Base-by-base conservation (phyloP, 139 green algal genomes). In the Closterium sp. region DNA sequence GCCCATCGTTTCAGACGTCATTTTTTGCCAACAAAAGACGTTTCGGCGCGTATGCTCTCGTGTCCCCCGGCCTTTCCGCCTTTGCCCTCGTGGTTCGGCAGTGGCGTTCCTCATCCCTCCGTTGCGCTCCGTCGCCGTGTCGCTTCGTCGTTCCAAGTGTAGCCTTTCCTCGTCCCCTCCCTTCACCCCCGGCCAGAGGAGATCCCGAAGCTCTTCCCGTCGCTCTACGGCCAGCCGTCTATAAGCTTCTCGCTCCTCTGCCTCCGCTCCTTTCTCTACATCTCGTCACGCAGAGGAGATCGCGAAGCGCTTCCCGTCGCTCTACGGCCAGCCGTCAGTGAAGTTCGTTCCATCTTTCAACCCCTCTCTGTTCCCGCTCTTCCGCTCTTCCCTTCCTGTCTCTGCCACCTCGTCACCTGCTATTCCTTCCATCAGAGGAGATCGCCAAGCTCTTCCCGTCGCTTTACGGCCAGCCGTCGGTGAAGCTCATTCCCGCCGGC, bases 381-480 rank as follows among this genome's bases (percentile, higher is more conserved):
- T n/a, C n/a, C n/a, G n/a, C 88, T 25, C 28, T 90, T 90, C 21
- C 31, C 9, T 7, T 90, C 30, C 30, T n/a, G n/a, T n/a, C 33
- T 84, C 21, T 64, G 33, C 16, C 34, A 16, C 10, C 86, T 84
- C 35, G 10, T 86, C 30, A 87, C 43, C 25, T 21, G 3, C n/a
- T 21, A 12, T 31, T 38, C 8, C 33, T 88, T 87, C 1, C 8
- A 86, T 6, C 91, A 92, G 91, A 91, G 21, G 43, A 90, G 19
- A 94, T 94, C 23, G 12, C 33, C 12, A 31, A 34, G 64, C 89
- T 91, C 23, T 94, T 94, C 43, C 88, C 88, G 7, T 35, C 81
- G 33, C 66, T 94, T 21, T 94, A 90, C 31, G 91, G 91, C 3
- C 88, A 94, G 34, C 91, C 91, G 16, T 92, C 90, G 4, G 90